phyloP scores from a whole-genome alignment of 2,329 filamentous ascomycete genomes.

The Thielaviopsis populi region DNA sequence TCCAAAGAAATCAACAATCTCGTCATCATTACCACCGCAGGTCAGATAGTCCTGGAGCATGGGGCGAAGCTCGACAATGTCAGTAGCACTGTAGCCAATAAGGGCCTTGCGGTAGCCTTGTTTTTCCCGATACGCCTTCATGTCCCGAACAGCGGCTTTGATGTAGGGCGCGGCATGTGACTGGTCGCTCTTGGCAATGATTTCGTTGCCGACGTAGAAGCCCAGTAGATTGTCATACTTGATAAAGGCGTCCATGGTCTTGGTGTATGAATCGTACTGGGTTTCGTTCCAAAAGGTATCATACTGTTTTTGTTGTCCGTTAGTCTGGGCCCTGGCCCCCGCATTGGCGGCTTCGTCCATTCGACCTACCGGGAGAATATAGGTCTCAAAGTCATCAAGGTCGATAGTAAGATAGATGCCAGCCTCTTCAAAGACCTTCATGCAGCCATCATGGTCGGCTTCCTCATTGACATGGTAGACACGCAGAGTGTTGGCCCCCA shows the following conservation, averaged over 20 bases:
- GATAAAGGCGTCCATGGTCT: slow-evolving; percentile 64
- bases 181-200: slow-evolving; percentile 48
- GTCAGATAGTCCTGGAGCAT: slow-evolving; percentile 59
- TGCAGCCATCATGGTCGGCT: slow-evolving; percentile 61
- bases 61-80: slow-evolving; percentile 54
- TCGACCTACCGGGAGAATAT: slow-evolving; percentile 44
- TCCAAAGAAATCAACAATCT: slow-evolving; percentile 68
- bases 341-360: background rate
- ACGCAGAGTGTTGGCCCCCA: slow-evolving; percentile 72
- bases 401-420: slow-evolving; percentile 79
- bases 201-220: slow-evolving; percentile 81
- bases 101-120: slow-evolving; percentile 71
- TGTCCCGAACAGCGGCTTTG: slow-evolving; percentile 65
- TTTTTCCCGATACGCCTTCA: slow-evolving; percentile 64
- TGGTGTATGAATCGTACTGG: slow-evolving; percentile 52
- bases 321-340: background rate
- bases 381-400: slow-evolving; percentile 58
- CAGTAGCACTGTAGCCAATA: slow-evolving; percentile 74
- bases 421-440: slow-evolving; percentile 62
- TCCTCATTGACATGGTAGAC: slow-evolving; percentile 72
- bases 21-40: slow-evolving; percentile 53
- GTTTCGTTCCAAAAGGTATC: slow-evolving; percentile 56
- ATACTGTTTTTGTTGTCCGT: slow-evolving; percentile 27
- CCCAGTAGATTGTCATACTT: slow-evolving; percentile 66
- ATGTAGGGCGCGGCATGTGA: slow-evolving; percentile 61